Evolutionary conservation across 2,329 filamentous ascomycete genomes (phyloP).

Genomic region (Penicillium sp.): DNA sequence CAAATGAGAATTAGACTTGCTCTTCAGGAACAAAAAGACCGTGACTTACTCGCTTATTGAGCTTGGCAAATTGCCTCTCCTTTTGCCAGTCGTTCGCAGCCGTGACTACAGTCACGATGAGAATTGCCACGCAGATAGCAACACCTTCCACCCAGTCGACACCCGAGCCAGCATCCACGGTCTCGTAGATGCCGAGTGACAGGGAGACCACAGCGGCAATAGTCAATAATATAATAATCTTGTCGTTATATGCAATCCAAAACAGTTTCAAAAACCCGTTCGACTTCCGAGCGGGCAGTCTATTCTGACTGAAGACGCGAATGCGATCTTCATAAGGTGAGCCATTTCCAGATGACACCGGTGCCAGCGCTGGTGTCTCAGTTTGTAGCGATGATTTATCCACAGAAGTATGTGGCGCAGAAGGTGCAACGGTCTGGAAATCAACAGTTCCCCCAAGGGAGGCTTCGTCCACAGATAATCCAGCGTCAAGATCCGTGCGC

Average conservation of each 20-base stretch:
- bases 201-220: slow-evolving; percentile 69
- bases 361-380: not conserved
- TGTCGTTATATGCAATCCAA: slow-evolving; percentile 74
- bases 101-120: slow-evolving; percentile 65
- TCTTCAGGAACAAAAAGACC: not conserved
- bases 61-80: slow-evolving; percentile 64
- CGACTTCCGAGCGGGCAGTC: slow-evolving; percentile 64
- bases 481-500: slow-evolving; percentile 69
- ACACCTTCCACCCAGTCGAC: slow-evolving; percentile 71
- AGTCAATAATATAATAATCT: slow-evolving; percentile 70
- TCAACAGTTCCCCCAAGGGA: slow-evolving; percentile 65
- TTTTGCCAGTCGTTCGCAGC: slow-evolving; percentile 70
- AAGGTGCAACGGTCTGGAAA: slow-evolving; percentile 68
- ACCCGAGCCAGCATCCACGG: slow-evolving; percentile 51
- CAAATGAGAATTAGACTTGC: slow-evolving; percentile 18
- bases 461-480: slow-evolving; percentile 76
- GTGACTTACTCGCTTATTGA: slow-evolving; percentile 53
- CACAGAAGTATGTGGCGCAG: slow-evolving; percentile 19
- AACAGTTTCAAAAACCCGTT: slow-evolving; percentile 62
- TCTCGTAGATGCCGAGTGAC: slow-evolving; percentile 69
- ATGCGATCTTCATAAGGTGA: slow-evolving; percentile 58
- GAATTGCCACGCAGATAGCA: slow-evolving; percentile 65
- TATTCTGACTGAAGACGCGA: slow-evolving; percentile 62
- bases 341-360: slow-evolving; percentile 15
- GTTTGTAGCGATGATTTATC: slow-evolving; percentile 10